Evolutionary conservation across 2,329 filamentous ascomycete genomes (phyloP).

Genomic region (Fusarium pseudoanthophilum): DNA sequence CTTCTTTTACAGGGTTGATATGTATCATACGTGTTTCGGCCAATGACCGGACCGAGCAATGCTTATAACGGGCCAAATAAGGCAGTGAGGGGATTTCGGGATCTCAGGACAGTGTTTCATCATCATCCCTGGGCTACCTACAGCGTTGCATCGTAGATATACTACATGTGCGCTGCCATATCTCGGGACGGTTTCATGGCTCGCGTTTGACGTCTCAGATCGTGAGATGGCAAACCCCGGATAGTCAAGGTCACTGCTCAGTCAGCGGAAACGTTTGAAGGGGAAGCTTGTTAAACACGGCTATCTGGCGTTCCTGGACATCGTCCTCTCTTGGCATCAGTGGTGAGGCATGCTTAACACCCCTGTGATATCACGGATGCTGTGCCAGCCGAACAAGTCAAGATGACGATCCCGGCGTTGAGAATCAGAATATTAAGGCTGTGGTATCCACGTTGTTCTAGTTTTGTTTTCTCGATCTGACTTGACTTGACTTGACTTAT

Average conservation of each 20-base stretch:
- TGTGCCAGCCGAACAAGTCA: conserved; percentile 21
- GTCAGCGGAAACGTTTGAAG: conserved; percentile 23
- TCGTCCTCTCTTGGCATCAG: conserved; percentile 30
- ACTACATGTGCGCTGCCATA: background rate
- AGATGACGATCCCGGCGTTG: conserved; percentile 13
- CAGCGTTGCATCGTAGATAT: conserved; percentile 15
- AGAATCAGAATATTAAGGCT: conserved; percentile 15
- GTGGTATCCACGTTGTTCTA: background rate
- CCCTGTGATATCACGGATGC: conserved; percentile 28
- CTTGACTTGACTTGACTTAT: conserved; percentile 19
- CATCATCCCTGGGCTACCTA: background rate
- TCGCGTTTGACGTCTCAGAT: conserved; percentile 24
- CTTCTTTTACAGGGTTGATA: conserved; percentile 6
- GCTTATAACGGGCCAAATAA: background rate
- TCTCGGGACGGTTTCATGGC: conserved; percentile 28
- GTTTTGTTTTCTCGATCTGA: conserved; percentile 9
- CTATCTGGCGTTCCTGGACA: conserved; percentile 22
- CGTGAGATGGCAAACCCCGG: conserved; percentile 15
- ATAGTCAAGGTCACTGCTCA: conserved; percentile 2
- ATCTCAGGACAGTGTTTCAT: conserved; percentile 20
- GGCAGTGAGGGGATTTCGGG: conserved; percentile 4
- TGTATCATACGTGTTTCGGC: conserved; percentile 31
- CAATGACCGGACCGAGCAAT: conserved; percentile 8
- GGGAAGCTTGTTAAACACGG: conserved; percentile 27
- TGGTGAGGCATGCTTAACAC: conserved; percentile 21